Conservation (phyloP, 345 rosid species). For the Pelargonium nanum region DNA sequence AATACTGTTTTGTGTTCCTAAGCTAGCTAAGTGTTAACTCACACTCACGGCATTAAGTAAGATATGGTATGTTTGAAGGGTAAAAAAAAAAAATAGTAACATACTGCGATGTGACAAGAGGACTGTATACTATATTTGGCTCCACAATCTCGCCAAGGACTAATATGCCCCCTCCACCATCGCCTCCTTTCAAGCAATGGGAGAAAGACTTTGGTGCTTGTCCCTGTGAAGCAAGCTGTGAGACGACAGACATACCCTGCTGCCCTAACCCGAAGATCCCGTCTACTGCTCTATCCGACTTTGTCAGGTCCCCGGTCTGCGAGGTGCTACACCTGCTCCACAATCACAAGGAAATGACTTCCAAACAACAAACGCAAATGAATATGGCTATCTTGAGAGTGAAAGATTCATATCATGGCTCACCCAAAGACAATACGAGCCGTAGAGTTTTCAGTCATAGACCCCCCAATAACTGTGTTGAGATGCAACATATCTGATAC, state of each 20-base stretch:
- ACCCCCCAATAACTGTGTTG: constrained; percentile 38
- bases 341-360: constrained; percentile 16
- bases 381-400: neutral
- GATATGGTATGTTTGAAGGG: neutral
- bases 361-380: too few relatives aligned
- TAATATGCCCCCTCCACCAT: constrained; percentile 76
- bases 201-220: constrained; percentile 81
- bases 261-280: constrained; percentile 97
- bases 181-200: constrained; percentile 84
- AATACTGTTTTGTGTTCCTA: too few relatives aligned
- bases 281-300: constrained; percentile 84
- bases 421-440: constrained; percentile 42
- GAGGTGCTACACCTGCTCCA: constrained; percentile 70
- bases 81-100: constrained; percentile 7
- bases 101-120: constrained; percentile 86
- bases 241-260: constrained; percentile 69
- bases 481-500: constrained; percentile 62
- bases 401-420: constrained; percentile 17
- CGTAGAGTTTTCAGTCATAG: constrained; percentile 11
- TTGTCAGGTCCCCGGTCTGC: constrained; percentile 74
- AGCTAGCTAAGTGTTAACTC: too few relatives aligned
- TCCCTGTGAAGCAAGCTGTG: constrained; percentile 81
- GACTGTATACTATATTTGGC: constrained; percentile 83
- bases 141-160: constrained; percentile 90
- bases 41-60: neutral